Percentiles rank a stretch among this genome's conserved stretches.
phyloP scores from a whole-genome alignment of 305 asterid genomes.

The Solanum hybrid region DNA sequence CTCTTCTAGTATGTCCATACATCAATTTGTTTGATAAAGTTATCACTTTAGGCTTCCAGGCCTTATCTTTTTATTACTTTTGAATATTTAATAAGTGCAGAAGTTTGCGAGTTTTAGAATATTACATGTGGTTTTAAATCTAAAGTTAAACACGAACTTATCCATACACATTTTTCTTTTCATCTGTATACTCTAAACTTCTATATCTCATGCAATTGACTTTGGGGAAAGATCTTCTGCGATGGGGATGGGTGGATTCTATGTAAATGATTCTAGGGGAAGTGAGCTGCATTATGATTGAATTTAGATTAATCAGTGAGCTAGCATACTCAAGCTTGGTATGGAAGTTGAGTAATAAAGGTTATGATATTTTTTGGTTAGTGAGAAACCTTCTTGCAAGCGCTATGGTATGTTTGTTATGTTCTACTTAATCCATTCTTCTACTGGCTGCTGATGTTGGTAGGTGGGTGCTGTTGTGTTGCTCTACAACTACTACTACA shows the following conservation, averaged over 20 bases:
- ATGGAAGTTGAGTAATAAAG: not conserved
- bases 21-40: not conserved
- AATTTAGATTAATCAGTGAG: not conserved
- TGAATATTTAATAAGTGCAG: not conserved
- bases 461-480: constrained; percentile 24
- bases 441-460: not conserved
- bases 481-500: constrained; percentile 18
- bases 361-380: not conserved
- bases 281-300: not conserved
- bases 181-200: not conserved
- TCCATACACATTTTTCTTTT: not conserved
- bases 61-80: not conserved
- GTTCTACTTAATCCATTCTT: not conserved
- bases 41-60: not conserved
- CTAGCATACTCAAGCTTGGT: not conserved
- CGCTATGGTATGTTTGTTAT: not conserved
- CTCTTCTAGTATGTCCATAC: not conserved
- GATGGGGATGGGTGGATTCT: not conserved
- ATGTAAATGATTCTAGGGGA: not conserved
- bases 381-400: not conserved
- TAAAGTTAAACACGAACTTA: not conserved
- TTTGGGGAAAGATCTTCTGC: not conserved
- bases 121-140: not conserved
- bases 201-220: not conserved
- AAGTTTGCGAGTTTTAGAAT: not conserved